Base-by-base conservation (phyloP, 2,329 filamentous ascomycete genomes). In the Lachnellula subtilissima region DNA sequence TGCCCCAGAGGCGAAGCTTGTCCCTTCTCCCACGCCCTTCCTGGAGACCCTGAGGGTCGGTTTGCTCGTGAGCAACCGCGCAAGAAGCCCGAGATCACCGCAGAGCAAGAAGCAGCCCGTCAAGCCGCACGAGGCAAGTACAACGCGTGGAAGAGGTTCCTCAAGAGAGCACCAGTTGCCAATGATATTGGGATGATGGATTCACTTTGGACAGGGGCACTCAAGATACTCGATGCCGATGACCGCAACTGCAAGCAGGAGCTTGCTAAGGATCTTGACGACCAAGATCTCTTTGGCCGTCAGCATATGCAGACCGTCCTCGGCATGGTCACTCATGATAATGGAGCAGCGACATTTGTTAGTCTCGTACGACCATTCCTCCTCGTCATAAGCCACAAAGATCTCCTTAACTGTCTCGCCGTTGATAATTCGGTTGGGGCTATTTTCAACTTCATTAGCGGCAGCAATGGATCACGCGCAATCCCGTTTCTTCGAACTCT, bases 381-480 rank as follows among this genome's bases (percentile, higher is more conserved):
- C 25, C 40, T 46, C 8, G 66, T 69, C 1, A 65, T 74, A 1
- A 70, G 72, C 1, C 71, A 74, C 56, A 47, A 61, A 6, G 59
- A 66, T 3, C 50, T 73, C 15, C 52, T 74, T 12, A 65, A 71
- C 35, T 70, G 67, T 48, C 63, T 73, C 9, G 64, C 70, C 3
- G 58, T 72, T 1, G 70, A 74, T 55, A 72, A 68, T 2, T 65
- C 60, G 35, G 66, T 74, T 6, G 68, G 69, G 12, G 54, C 49
- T 7, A 45, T 74, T 5, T 73, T 73, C 57, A 72, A 68, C 17
- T 71, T 70, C 56, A 64, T 74, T 25, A 61, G 66, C 48, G 70
- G 71, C 9, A 62, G 59, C 14, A 65, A 68, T 48, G 70, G 70
- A 12, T 63, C 56, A 2, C 59, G 66, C 37, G 71, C 64, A 8